Evolutionary conservation across 352 stramenopile genomes (phyloP), one percentile per base, ranked within the genome.

Genomic region (Globisporangium middletonii): DNA sequence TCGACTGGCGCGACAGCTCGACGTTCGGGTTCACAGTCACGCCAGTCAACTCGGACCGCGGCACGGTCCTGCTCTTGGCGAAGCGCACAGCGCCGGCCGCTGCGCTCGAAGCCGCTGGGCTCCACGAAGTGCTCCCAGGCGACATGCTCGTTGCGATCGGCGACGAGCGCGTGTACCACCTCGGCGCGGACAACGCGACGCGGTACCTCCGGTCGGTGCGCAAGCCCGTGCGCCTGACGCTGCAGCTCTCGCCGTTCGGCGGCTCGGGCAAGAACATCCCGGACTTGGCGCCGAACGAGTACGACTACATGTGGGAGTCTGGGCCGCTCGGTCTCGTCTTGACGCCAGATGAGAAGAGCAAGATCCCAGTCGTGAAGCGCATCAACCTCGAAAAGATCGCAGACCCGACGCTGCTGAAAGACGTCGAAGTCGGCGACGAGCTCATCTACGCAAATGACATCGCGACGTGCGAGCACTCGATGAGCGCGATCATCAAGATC

Each of bases 401-500:
- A 35, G 77, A 60, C 23, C 59, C 65, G 4, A 57, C 71, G 19
- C 64, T 86, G 2, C 63, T 86, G 57, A 62, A 69, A 0, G 73
- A 88, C 44, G 73, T 88, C 12, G 60, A 46, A 1, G 57, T 92
- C 0, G 77, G 76, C 1, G 79, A 94, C 54, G 74, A 88, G 57
- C 73, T 94, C 48, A 69, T 92, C 33, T 94, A 94, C 64, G 81
- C 84, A 49, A 94, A 94, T 60, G 69, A 90, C 55, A 77, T 85
- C 47, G 68, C 73, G 0, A 85, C 83, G 28, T 70, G 76, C 53
- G 77, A 90, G 57, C 84, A 85, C 65, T 83, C 77, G 37, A 89
- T 91, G 69, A 67, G 70, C 27, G 71, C 71, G 19, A 75, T 91
- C 65, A 93, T 93, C 65, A 63, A 70, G 49, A 79, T 89, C 53